A percentile compares a stretch with the other conserved stretches of the same genome.
Evolutionary conservation across 1,284 basidiomycete species (phyloP).

Genomic region (Vanrija pseudolonga): DNA sequence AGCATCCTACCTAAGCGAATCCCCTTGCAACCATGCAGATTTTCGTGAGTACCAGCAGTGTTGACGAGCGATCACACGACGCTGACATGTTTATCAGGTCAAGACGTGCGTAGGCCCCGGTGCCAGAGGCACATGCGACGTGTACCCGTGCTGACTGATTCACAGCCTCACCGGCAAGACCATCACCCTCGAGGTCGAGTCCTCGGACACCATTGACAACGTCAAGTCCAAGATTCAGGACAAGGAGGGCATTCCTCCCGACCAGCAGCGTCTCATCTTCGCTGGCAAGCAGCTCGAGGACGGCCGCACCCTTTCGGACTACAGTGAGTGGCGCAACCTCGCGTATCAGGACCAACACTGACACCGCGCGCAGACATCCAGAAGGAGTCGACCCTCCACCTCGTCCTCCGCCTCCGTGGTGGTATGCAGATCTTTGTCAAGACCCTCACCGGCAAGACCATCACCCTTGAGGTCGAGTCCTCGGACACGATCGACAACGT

Average conservation of each 20-base stretch:
- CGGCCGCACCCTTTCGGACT: conserved; percentile 87
- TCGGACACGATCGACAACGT: conserved; percentile 96
- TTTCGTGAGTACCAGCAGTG: conserved; percentile 4
- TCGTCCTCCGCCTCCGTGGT: conserved; percentile 95
- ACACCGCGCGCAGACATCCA: conserved; percentile 64
- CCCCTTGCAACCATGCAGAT: conserved; percentile 7
- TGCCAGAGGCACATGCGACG: not conserved
- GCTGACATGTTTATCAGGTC: not conserved
- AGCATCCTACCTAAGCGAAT: not conserved
- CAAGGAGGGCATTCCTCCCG: conserved; percentile 74
- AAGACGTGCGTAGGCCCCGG: conserved; percentile 6
- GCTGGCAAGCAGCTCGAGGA: conserved; percentile 96
- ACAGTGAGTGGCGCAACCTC: conserved; percentile 54
- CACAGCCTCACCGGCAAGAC: conserved; percentile 59
- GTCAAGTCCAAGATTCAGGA: conserved; percentile 59
- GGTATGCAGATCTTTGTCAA: conserved; percentile 60
- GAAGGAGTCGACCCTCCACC: conserved; percentile 97
- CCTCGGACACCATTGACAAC: conserved; percentile 60
- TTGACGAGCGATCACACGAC: too few species aligned
- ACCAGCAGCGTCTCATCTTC: conserved; percentile 91
- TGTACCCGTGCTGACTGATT: not conserved
- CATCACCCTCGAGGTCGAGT: conserved; percentile 59
- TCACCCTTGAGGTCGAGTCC: conserved; percentile 86
- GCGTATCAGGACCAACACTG: not conserved
- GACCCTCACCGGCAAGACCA: conserved; percentile 92